Evolutionary conservation across 495 filamentous ascomycete species (phyloP), one percentile per base, ranked within the genome.

Genomic region (Filosporella fistucella): DNA sequence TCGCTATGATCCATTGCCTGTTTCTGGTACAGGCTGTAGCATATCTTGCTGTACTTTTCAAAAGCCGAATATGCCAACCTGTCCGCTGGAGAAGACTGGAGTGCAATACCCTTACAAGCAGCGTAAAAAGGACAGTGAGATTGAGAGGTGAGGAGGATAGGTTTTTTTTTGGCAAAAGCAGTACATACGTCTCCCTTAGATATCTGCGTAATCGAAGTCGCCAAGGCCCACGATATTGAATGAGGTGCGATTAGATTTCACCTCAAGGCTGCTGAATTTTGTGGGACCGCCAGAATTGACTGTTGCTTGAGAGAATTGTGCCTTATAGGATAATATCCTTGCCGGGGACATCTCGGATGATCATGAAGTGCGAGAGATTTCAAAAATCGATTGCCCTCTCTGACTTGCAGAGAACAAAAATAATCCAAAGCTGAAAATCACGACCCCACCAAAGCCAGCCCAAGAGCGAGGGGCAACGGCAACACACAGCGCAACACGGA

Each of bases 151-250:
- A 58, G 45, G 66, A 52, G 1, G 69, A 60, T 23, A 65, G 59
- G 41, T 61, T 60, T 36, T 95, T 81, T 78, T 36, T 81, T 74
- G 6, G 91, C 91, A 63, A 89, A 97, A 34, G 91, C 89, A 34
- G 77, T 70, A 45, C 82, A 75, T 51, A 93, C 80, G 49, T 87
- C 78, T 47, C 75, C n/a, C 72, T 47, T 93, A 78, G 16, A 95
- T 77, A 49, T 80, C 69, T 21, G 81, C 85, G 18, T 77, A 79
- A 71, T 90, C 84, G 70, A 96, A 89, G 55, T 84, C 77, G 25
- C 88, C 89, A 14, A 90, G 88, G 67, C 93, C 94, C 83, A 97
- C 95, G 78, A 98, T 96, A 79, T 97, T 96, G n/a, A 93, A 91
- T 6, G 89, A 95, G 59, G 82, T 77, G 53, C 93, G 89, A 55